Evolutionary conservation across 768 basidiomycete species (phyloP), one percentile per base, ranked within the genome.

Genomic region (Pisolithus tinctorius): DNA sequence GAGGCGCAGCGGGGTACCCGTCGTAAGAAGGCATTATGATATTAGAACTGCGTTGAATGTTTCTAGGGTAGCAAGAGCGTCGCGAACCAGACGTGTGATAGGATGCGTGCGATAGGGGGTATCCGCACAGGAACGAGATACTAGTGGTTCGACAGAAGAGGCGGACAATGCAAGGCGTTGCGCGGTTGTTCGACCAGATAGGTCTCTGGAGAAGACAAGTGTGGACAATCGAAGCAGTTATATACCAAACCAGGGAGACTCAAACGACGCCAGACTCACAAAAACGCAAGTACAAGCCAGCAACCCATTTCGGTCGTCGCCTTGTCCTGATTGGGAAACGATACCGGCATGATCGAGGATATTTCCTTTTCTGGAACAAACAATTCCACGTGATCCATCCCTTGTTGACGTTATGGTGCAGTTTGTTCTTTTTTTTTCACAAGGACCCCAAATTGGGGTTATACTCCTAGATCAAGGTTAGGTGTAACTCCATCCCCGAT

Each of bases 11-110:
- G 38, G 69, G 62, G 68, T 71, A 74, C 49, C 61, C 58, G 55
- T 58, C 60, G 56, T 52, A 69, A 16, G 72, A 75, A 59, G 81
- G 74, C 78, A 80, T 78, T 55, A 61, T 65, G 59, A 40, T 43
- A 52, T 54, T 45, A 49, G 43, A 51, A 29, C 40, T 26, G 43
- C 48, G 45, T 34, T 13, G 34, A 31, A 27, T 45, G 46, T 45
- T 43, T 48, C 47, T 45, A 49, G 38, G 51, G 42, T 49, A 45
- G 41, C 16, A 46, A 42, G 27, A 31, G 34, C 31, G 37, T 42
- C 51, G 23, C 53, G 27, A 30, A 38, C 20, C 42, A 39, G n/a
- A 48, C 34, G 34, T 29, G 40, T 50, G 36, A 46, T 45, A 40
- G 43, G 51, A 48, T 45, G 42, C 43, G 45, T 36, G 9, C 25